These are phyloP conservation scores for Chamaecrista fasciculata DNA, from an alignment of 306 rosid genomes.

Conservation along the genomic window DNA sequence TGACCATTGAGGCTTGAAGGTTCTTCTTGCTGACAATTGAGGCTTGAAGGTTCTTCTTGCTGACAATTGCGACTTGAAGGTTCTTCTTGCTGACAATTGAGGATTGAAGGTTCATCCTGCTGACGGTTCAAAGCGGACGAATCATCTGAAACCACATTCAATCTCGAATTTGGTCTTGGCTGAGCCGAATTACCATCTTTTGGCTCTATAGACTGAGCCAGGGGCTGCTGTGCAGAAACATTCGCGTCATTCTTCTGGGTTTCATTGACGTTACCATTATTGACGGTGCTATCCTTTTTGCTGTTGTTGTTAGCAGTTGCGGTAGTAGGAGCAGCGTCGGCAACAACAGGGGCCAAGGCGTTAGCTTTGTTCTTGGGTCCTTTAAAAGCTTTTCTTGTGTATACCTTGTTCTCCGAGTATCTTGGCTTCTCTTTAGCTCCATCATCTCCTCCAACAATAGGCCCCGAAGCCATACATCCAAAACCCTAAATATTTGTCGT, in stretches of 20 bases:
- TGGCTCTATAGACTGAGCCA: background rate
- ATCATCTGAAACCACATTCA: constrained; percentile 47
- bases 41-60: constrained; percentile 33
- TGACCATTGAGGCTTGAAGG: constrained; percentile 35
- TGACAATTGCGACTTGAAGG: too few relatives aligned
- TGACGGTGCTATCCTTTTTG: background rate
- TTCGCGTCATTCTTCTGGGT: constrained; percentile 20
- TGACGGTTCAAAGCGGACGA: constrained; percentile 37
- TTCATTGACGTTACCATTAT: constrained; percentile 17
- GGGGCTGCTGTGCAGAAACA: constrained; percentile 29
- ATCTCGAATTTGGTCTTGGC: constrained; percentile 31
- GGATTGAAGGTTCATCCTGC: constrained; percentile 33
- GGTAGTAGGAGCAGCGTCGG: constrained; percentile 2
- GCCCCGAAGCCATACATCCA: constrained; percentile 96
- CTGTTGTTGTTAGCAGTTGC: background rate
- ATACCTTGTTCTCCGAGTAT: constrained; percentile 62
- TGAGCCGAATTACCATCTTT: constrained; percentile 46
- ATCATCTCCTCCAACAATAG: constrained; percentile 65
- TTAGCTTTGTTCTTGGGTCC: constrained; percentile 46
- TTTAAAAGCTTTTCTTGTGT: constrained; percentile 64
- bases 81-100: too few relatives aligned
- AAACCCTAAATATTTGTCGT: constrained; percentile 57
- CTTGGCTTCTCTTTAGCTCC: constrained; percentile 64
- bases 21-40: background rate
- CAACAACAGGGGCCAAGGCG: constrained; percentile 5